phyloP scores from a whole-genome alignment of 2,329 filamentous ascomycete genomes.

The Talaromyces sp. region DNA sequence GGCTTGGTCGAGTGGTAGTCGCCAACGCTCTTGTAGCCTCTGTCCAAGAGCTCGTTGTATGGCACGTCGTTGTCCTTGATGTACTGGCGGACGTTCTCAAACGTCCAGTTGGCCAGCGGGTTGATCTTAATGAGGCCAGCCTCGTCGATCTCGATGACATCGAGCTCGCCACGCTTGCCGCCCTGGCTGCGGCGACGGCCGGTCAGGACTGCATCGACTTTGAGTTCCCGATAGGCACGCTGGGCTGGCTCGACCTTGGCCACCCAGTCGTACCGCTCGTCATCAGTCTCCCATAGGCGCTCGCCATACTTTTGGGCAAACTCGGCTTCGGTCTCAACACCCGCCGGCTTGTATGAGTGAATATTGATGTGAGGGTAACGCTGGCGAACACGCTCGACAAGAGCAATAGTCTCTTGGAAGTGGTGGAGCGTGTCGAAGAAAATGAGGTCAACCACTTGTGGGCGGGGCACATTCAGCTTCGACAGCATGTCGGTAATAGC shows the following conservation, averaged over 20 bases:
- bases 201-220: constrained; percentile 85
- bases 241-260: constrained; percentile 97
- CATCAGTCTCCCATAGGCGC: constrained; percentile 75
- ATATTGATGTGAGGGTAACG: constrained; percentile 74
- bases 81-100: constrained; percentile 83
- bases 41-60: constrained; percentile 86
- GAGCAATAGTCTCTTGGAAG: constrained; percentile 68
- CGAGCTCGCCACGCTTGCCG: constrained; percentile 81
- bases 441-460: constrained; percentile 49
- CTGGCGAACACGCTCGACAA: constrained; percentile 67
- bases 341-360: constrained; percentile 84
- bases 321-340: constrained; percentile 63
- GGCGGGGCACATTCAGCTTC: constrained; percentile 43
- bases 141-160: constrained; percentile 90
- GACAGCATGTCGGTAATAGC: constrained; percentile 69
- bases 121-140: constrained; percentile 94
- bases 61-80: constrained; percentile 81
- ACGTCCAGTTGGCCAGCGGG: constrained; percentile 89
- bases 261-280: constrained; percentile 91
- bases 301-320: constrained; percentile 79
- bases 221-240: constrained; percentile 79
- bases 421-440: constrained; percentile 83
- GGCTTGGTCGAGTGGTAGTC: constrained; percentile 97
- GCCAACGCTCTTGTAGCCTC: constrained; percentile 95
- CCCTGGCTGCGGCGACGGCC: constrained; percentile 89